Percentiles rank a stretch among this genome's conserved stretches.
Evolutionary conservation across 441 rosid species (phyloP).

Genomic region (Adansonia grandidieri): DNA sequence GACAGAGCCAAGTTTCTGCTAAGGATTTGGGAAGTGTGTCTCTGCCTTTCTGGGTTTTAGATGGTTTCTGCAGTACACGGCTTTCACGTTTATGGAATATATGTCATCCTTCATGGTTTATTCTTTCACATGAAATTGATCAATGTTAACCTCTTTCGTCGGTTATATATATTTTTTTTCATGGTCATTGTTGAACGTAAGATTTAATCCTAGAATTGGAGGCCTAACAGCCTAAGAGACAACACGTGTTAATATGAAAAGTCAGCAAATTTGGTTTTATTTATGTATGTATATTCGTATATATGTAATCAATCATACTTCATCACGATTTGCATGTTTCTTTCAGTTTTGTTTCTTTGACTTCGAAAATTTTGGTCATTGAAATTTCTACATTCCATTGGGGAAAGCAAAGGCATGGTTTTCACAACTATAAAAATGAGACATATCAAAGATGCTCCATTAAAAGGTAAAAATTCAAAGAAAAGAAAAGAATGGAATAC

Average conservation of each 20-base stretch:
- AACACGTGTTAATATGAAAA: background rate
- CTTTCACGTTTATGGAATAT: constrained; percentile 1
- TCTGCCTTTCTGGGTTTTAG: background rate
- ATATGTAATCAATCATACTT: background rate
- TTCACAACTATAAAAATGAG: background rate
- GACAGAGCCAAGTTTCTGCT: no score
- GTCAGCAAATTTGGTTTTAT: background rate
- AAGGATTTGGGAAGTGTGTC: background rate
- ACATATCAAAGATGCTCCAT: background rate
- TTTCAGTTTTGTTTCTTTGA: background rate
- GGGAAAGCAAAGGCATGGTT: background rate
- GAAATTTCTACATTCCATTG: background rate
- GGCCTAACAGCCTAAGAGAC: background rate
- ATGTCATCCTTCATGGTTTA: background rate
- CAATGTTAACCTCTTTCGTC: background rate
- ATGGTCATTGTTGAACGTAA: background rate
- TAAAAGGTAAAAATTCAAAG: background rate
- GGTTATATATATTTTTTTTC: background rate
- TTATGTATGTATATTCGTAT: no score
- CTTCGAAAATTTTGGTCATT: background rate
- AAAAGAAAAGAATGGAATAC: no score
- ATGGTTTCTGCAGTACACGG: background rate
- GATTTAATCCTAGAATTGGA: background rate
- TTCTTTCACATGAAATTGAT: constrained; percentile 5
- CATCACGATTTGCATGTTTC: constrained; percentile 13